Evolutionary conservation across 2,329 filamentous ascomycete species (phyloP), one percentile per base, ranked within the genome.

Genomic region (Aspergillus fumigatiaffinis): DNA sequence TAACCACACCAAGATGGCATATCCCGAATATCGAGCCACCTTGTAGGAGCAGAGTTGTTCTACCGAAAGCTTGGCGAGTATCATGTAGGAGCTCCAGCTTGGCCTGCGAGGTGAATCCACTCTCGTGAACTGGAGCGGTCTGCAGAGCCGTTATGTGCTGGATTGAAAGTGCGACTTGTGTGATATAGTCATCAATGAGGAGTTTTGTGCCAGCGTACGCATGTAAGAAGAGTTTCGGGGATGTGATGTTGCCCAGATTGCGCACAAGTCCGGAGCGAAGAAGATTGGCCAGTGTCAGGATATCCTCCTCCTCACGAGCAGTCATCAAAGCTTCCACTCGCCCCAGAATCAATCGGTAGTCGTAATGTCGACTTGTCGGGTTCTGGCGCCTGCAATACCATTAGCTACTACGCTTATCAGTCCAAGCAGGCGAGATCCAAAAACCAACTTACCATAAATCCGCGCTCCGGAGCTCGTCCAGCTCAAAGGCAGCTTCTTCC

Each of bases 1-100:
- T 96, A 42, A 96, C 90, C 5, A 97, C 91, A 6, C 92, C 92
- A 4, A 97, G 74, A 73, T 97, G 93, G 66, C 91, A 96, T 9
- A 96, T 77, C 1, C 92, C 92, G 67, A 97, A 96, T 57, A 96
- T 93, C 46, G 91, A 90, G 14, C 93, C 92, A 50, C 92, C 92
- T 71, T 97, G 92, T 1, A 97, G 76, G 4, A 97, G 88, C 25
- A 97, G 80, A 0, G 90, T 92, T 55, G 88, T 94, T 62, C 92
- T 83, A 9, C 92, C 93, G 75, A 96, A 95, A 0, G 91, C 90
- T 71, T 94, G 91, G 10, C 92, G 83, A 9, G 91, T 91, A 73
- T 96, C 91, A 66, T 94, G 90, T 53, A 96, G 80, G 56, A 95
- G 84, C 74, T 96, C 90, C 55, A 96, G 79, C 76, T 96, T 96